phyloP scores from a whole-genome alignment of 139 green algal genomes.

The Astrephomene gubernaculifera region DNA sequence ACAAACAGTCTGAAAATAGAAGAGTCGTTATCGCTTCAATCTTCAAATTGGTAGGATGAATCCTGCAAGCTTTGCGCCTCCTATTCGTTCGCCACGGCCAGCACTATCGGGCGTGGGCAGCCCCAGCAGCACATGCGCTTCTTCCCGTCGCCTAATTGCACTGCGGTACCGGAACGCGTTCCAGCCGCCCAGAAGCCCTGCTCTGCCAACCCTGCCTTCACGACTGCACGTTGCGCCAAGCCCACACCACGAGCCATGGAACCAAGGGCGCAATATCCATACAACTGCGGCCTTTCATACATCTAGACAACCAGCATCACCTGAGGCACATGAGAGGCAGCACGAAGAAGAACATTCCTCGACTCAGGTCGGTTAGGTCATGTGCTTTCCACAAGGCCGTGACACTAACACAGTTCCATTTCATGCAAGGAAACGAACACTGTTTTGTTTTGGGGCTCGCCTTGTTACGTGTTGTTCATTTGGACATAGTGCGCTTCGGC shows the following conservation, averaged over 20 bases:
- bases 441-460: too few species aligned
- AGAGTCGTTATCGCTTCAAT: conserved; percentile 17
- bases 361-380: background rate
- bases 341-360: conserved; percentile 5
- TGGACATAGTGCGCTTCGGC: too few species aligned
- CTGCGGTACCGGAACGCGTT: background rate
- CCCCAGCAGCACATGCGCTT: too few species aligned
- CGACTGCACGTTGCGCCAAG: background rate
- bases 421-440: too few species aligned
- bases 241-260: background rate
- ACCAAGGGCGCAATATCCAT: background rate
- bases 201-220: background rate
- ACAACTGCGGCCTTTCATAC: background rate
- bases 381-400: background rate
- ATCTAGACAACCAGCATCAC: background rate
- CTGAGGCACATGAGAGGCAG: background rate
- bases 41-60: conserved; percentile 14
- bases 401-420: too few species aligned
- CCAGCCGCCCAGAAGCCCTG: background rate
- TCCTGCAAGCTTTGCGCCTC: background rate
- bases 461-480: too few species aligned
- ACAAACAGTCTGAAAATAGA: too few species aligned
- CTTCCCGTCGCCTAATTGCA: background rate
- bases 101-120: background rate
- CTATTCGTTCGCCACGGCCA: background rate